These are phyloP conservation scores for Cinchona pubescens DNA, from an alignment of 257 asterid genomes.

Conservation along the genomic window DNA sequence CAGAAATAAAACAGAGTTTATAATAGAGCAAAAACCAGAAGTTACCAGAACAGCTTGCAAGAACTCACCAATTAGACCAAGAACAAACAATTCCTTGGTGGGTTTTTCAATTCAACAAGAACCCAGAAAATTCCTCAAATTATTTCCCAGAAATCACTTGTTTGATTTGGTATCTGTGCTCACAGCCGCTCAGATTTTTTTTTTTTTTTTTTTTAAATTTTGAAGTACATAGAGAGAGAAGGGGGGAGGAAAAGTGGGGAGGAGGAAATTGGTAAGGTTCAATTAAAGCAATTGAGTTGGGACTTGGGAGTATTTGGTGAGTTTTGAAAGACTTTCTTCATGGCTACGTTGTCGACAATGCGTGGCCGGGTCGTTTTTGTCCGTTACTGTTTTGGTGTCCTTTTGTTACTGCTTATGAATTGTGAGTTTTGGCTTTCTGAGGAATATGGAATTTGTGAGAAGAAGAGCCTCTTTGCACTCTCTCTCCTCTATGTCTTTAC, in stretches of 20 bases:
- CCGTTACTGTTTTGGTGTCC: constrained; percentile 42
- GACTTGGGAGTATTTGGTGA: constrained; percentile 3
- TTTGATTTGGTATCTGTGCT: not conserved
- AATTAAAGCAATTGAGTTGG: not conserved
- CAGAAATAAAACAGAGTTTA: constrained; percentile 10
- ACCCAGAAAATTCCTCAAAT: constrained; percentile 29
- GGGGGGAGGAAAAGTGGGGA: not conserved
- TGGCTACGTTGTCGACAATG: constrained; percentile 54
- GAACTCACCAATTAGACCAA: constrained; percentile 40
- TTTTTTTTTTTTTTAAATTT: not conserved
- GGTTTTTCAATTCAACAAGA: constrained; percentile 31
- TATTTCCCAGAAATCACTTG: constrained; percentile 15
- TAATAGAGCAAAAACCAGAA: not conserved
- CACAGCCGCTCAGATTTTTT: not conserved
- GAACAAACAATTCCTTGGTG: constrained; percentile 26
- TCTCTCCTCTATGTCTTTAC: not conserved
- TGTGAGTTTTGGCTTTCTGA: constrained; percentile 28
- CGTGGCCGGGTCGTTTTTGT: constrained; percentile 47
- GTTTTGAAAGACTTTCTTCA: constrained; percentile 29
- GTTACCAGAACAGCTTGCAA: constrained; percentile 9
- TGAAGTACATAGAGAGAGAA: not conserved
- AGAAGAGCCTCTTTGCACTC: constrained; percentile 42
- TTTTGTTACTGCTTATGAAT: not conserved
- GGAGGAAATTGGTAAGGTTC: not conserved
- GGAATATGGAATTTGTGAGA: constrained; percentile 81